Evolutionary conservation across 2,329 filamentous ascomycete genomes (phyloP).

Genomic region (Lasiodiplodia hormozganensis): DNA sequence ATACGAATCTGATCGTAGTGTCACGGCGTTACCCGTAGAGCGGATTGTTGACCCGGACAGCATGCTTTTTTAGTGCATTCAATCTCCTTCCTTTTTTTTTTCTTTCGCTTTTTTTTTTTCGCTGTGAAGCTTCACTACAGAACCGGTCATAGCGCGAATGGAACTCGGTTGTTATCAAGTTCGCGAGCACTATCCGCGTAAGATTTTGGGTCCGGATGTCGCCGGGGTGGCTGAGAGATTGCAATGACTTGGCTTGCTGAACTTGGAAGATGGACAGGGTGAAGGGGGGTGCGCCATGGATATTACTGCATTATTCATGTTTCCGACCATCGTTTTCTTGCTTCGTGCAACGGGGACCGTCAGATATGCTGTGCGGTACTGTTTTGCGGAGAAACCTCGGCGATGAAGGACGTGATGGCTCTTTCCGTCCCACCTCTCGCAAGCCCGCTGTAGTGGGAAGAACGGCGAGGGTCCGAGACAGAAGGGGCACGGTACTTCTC

Average conservation of each 20-base stretch:
- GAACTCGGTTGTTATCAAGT: neutral
- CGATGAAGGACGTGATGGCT: neutral
- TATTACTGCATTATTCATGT: neutral
- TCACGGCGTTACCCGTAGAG: neutral
- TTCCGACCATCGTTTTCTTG: neutral
- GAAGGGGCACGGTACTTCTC: neutral
- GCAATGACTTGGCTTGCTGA: neutral
- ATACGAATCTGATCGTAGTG: neutral
- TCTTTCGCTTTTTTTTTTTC: neutral
- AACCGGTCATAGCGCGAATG: neutral
- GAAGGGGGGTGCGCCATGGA: neutral
- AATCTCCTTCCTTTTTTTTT: neutral
- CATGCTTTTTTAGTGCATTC: neutral
- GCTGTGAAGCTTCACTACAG: neutral
- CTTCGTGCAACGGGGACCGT: neutral
- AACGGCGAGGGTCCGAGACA: neutral
- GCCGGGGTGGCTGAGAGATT: neutral
- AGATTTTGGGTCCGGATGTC: neutral
- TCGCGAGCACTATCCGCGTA: neutral
- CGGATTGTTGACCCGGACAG: neutral
- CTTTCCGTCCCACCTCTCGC: neutral
- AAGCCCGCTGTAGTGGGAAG: neutral
- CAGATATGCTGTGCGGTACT: neutral
- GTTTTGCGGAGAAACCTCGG: neutral
- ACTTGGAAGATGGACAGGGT: neutral